Base-by-base conservation (phyloP, 169 alveolate genomes). In the Plasmodium fragile region DNA sequence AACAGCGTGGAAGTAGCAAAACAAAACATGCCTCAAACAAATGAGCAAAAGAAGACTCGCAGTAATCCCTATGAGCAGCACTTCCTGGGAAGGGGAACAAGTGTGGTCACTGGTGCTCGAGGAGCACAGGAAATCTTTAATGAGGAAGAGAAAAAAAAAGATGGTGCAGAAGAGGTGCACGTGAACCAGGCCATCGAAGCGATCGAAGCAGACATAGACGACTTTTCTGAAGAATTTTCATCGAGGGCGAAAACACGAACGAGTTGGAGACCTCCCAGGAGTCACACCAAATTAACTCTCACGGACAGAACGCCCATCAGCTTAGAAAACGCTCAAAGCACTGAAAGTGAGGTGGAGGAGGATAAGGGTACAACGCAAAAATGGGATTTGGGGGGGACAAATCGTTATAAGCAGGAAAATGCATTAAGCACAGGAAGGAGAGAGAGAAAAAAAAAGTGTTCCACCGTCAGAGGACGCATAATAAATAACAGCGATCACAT, bases 341-440 rank as follows among this genome's bases (percentile, higher is more conserved):
- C 65, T 39, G 73, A 70, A 49, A 73, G 45, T 1, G 69, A 73
- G 39, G 8, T 52, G 5, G 28, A 78, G 25, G 59, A 18, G 45
- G 18, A 78, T 41, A 55, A 39, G 16, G 6, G 30, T 8, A 59
- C 32, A 39, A 34, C 36, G 25, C 3, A 49, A 49, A 49, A 73
- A 22, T 43, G 36, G 8, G 72, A 79, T 5, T 78, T 87, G 49
- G 69, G 59, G 49, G 43, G 45, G 13, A 1, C 65, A 39, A 77
- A 87, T 41, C 69, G 81, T 25, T 78, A 87, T 49, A 77, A 81
- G 71, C 8, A 45, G 30, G 28, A 39, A 80, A 91, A 81, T 69
- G 84, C 73, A 43, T 7, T 10, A 7, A 11, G 82, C 79, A 49
- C 18, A 87, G 30, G 81, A 87, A 18, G 90, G 81, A 78, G 80